phyloP scores from a whole-genome alignment of 805 yeast genomes.

The Yarrowia deformans region DNA sequence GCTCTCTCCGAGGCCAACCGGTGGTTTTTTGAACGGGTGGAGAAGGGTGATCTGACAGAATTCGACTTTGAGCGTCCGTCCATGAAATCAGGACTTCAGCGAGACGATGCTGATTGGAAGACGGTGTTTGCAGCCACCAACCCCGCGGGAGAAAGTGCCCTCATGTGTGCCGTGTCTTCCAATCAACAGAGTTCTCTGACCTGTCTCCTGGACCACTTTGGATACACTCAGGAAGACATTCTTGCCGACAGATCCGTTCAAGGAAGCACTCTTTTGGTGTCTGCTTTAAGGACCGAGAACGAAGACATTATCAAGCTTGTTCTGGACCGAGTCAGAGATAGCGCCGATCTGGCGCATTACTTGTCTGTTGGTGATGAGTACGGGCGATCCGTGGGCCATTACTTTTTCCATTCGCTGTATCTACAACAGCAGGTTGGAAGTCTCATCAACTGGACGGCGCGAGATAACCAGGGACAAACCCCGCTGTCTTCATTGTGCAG shows the following conservation, averaged over 20 bases:
- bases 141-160: conserved; percentile 72
- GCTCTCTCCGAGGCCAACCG: conserved; percentile 58
- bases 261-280: conserved; percentile 63
- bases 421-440: conserved; percentile 63
- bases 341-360: conserved; percentile 58
- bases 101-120: conserved; percentile 40
- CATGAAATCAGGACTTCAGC: conserved; percentile 18
- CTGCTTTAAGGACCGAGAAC: conserved; percentile 62
- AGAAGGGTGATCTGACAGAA: conserved; percentile 46
- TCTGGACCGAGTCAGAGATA: conserved; percentile 45
- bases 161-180: conserved; percentile 66
- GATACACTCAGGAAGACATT: conserved; percentile 71
- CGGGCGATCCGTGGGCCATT: conserved; percentile 75
- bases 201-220: conserved; percentile 55
- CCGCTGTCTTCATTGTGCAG: conserved; percentile 79
- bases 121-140: conserved; percentile 53
- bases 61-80: conserved; percentile 22
- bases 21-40: conserved; percentile 62
- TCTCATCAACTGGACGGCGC: conserved; percentile 70
- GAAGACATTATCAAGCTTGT: conserved; percentile 54
- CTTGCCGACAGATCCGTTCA: conserved; percentile 65
- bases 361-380: conserved; percentile 60
- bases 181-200: conserved; percentile 57
- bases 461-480: conserved; percentile 73
- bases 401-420: conserved; percentile 63